A percentile compares a stretch with the other conserved stretches of the same genome.
Evolutionary conservation across 306 rosid genomes (phyloP).

Genomic region (Glycyrrhiza uralensis): DNA sequence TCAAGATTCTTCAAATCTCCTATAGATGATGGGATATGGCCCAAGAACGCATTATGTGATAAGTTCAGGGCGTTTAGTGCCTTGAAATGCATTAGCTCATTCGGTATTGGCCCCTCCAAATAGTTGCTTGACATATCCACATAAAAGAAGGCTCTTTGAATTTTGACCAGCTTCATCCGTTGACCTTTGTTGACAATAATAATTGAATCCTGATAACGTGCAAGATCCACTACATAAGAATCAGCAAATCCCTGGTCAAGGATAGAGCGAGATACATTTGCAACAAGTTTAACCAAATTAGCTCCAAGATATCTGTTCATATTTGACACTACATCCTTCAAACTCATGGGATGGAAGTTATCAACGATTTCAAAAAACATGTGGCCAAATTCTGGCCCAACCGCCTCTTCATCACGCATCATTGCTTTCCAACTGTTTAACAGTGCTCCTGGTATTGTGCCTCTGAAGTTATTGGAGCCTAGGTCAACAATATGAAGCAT

Average conservation of each 20-base stretch:
- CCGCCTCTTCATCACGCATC: not conserved
- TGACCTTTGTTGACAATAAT: slow-evolving; percentile 26
- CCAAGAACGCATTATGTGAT: slow-evolving; percentile 27
- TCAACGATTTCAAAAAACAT: not conserved
- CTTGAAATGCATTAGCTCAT: slow-evolving; percentile 17
- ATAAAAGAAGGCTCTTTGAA: not conserved
- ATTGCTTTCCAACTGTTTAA: slow-evolving; percentile 15
- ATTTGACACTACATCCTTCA: not conserved
- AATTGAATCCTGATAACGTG: slow-evolving; percentile 24
- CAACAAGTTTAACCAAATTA: not conserved
- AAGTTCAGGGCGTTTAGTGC: slow-evolving; percentile 26
- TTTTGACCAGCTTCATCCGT: slow-evolving; percentile 12
- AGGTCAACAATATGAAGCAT: slow-evolving; percentile 27
- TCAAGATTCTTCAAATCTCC: slow-evolving; percentile 28
- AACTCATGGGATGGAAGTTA: not conserved
- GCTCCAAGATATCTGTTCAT: not conserved
- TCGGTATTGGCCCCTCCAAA: slow-evolving; percentile 34
- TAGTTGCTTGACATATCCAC: slow-evolving; percentile 39
- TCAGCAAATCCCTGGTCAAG: not conserved
- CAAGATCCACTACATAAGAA: not conserved
- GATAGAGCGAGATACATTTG: not conserved
- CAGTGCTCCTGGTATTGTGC: not conserved
- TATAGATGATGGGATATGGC: slow-evolving; percentile 22
- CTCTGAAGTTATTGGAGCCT: slow-evolving; percentile 31
- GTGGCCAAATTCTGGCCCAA: not conserved